phyloP scores from a whole-genome alignment of 164 flowering plant species.

The Annona squamosa region DNA sequence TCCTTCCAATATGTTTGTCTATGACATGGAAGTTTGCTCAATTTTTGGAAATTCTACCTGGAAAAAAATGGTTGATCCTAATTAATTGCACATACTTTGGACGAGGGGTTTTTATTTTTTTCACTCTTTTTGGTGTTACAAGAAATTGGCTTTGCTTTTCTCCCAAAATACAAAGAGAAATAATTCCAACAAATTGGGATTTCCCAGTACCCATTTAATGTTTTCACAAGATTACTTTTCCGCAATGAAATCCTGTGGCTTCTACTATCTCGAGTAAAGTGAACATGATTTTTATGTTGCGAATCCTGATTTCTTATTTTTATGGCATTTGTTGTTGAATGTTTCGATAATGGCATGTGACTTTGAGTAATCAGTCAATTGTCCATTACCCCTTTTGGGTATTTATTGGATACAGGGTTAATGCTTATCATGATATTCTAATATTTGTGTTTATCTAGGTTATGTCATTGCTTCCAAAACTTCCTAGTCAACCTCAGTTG shows the following conservation, averaged over 20 bases:
- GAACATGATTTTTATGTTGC: too few species aligned
- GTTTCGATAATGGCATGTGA: background rate
- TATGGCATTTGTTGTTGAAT: background rate
- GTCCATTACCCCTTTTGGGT: background rate
- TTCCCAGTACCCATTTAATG: too few species aligned
- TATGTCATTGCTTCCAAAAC: conserved; percentile 72
- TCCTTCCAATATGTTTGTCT: background rate
- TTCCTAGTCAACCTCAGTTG: conserved; percentile 78
- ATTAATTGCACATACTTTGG: background rate
- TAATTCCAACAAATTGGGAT: too few species aligned
- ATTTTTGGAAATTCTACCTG: background rate
- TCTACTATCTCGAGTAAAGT: too few species aligned
- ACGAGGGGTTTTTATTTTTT: background rate
- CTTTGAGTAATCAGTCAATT: background rate
- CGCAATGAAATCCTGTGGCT: too few species aligned
- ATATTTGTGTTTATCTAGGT: conserved; percentile 34
- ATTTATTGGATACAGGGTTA: background rate
- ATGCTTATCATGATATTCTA: background rate
- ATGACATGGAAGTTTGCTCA: background rate
- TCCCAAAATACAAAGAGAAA: too few species aligned
- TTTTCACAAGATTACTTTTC: too few species aligned
- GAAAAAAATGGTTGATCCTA: background rate
- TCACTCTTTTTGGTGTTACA: background rate
- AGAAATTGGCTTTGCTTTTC: background rate
- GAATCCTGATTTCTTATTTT: background rate